These are phyloP conservation scores for Bryoglossum gracile DNA, from an alignment of 495 filamentous ascomycete genomes.

Conservation along the genomic window DNA sequence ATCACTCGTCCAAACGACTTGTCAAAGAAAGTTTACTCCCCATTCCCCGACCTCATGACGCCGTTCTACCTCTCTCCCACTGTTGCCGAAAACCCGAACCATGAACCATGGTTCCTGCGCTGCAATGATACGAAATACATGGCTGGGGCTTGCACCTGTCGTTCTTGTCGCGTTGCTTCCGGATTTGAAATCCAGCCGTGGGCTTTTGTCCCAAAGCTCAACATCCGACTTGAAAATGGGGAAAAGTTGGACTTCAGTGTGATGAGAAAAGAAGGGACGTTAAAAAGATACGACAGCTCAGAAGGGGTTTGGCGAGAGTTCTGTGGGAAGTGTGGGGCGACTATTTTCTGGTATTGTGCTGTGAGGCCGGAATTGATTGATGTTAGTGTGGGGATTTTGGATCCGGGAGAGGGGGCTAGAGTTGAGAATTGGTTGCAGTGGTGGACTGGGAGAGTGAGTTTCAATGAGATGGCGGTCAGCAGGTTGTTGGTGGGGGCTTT, in stretches of 20 bases:
- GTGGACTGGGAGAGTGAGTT: slow-evolving; percentile 51
- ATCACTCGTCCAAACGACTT: slow-evolving; percentile 29
- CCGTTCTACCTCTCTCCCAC: slow-evolving; percentile 33
- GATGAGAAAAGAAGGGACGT: no score
- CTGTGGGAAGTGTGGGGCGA: slow-evolving; percentile 57
- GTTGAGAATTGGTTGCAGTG: slow-evolving; percentile 57
- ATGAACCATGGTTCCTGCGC: slow-evolving; percentile 50
- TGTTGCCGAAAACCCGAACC: slow-evolving; percentile 32
- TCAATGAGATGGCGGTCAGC: slow-evolving; percentile 49
- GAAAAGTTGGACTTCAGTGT: slow-evolving; percentile 36
- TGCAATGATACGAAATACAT: slow-evolving; percentile 41
- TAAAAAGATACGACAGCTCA: slow-evolving; percentile 49
- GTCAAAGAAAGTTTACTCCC: slow-evolving; percentile 36
- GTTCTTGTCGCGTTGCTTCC: slow-evolving; percentile 50
- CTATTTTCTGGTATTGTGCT: slow-evolving; percentile 57
- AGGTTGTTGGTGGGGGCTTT: slow-evolving; percentile 26
- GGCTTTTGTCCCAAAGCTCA: slow-evolving; percentile 57
- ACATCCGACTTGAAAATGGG: slow-evolving; percentile 44
- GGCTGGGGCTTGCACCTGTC: slow-evolving; percentile 59
- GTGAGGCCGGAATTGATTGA: slow-evolving; percentile 53
- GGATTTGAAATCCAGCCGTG: slow-evolving; percentile 65
- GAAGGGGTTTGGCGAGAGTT: slow-evolving; percentile 53
- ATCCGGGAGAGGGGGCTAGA: slow-evolving; percentile 42
- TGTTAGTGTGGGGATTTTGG: slow-evolving; percentile 56
- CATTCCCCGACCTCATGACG: slow-evolving; percentile 46